Percentiles rank a stretch among this genome's conserved stretches.
These are phyloP conservation scores for Triticum timopheevii DNA, from an alignment of 176 grass and related monocot species.

Conservation along the genomic window DNA sequence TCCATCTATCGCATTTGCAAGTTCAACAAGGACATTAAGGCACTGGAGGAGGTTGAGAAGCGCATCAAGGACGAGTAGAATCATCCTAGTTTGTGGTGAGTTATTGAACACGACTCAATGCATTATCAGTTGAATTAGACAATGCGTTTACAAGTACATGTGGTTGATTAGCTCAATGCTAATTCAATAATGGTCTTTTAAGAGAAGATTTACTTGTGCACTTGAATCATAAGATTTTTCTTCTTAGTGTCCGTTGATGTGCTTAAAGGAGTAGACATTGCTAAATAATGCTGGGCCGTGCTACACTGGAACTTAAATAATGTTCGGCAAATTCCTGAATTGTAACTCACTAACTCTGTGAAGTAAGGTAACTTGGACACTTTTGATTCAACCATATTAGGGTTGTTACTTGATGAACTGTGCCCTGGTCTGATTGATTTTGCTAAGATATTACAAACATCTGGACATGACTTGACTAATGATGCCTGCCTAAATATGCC, in stretches of 20 bases:
- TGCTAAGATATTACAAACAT: background rate
- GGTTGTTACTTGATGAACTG: background rate
- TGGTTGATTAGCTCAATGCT: background rate
- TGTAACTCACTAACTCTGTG: background rate
- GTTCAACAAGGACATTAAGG: slow-evolving; percentile 72
- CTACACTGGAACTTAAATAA: slow-evolving; percentile 2
- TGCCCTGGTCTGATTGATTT: background rate
- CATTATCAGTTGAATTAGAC: background rate
- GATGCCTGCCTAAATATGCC: background rate
- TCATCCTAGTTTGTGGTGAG: slow-evolving; percentile 34
- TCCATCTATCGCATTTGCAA: slow-evolving; percentile 76
- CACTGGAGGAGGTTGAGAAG: slow-evolving; percentile 77
- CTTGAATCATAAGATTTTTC: background rate
- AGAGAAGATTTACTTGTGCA: background rate
- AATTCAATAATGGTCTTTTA: background rate
- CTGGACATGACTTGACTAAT: background rate
- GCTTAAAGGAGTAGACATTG: background rate
- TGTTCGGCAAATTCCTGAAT: background rate
- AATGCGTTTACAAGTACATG: background rate
- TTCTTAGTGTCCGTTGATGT: slow-evolving; percentile 4
- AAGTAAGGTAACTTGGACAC: background rate
- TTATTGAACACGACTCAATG: background rate
- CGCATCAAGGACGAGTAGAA: slow-evolving; percentile 70
- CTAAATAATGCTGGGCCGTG: background rate
- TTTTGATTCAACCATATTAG: slow-evolving; percentile 6